phyloP scores from a whole-genome alignment of 1,284 basidiomycete species.

The Rhodotorula glutinis region DNA sequence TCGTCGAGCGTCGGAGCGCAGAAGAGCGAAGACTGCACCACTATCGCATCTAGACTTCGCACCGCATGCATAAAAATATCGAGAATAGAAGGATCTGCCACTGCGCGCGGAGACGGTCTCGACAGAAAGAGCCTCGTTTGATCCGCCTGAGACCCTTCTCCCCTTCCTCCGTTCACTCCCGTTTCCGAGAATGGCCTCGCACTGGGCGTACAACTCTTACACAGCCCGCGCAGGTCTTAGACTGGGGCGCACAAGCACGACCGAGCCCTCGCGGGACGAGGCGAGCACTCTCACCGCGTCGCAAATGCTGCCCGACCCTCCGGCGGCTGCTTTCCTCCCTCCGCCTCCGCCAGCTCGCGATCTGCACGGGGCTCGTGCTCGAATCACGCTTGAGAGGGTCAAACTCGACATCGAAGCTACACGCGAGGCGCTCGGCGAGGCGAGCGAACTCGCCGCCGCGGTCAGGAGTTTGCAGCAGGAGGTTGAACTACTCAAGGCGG shows the following conservation, averaged over 20 bases:
- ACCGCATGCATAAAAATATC: too few species aligned
- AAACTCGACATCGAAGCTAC: constrained; percentile 13
- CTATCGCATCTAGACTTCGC: constrained; percentile 18
- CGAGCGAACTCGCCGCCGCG: constrained; percentile 7
- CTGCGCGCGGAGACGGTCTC: too few species aligned
- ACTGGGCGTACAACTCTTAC: neutral
- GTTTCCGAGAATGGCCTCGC: neutral
- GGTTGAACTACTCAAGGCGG: neutral
- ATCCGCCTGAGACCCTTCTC: neutral
- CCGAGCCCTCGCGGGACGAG: too few species aligned
- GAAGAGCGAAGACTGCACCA: constrained; percentile 36
- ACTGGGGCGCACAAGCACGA: too few species aligned
- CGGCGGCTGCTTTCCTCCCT: neutral
- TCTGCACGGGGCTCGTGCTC: constrained; percentile 13
- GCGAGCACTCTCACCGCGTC: neutral
- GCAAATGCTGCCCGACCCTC: constrained; percentile 1
- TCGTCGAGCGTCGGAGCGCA: constrained; percentile 36
- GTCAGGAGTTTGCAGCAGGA: constrained; percentile 5
- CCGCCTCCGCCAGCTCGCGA: neutral
- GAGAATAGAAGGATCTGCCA: too few species aligned
- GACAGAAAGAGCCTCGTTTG: neutral
- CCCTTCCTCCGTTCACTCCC: neutral
- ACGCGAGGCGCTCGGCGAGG: constrained; percentile 7
- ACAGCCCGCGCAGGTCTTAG: too few species aligned
- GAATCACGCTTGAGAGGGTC: constrained; percentile 7